These are phyloP conservation scores for Candida albicans DNA, from an alignment of 1,139 yeast genomes.

Conservation along the genomic window DNA sequence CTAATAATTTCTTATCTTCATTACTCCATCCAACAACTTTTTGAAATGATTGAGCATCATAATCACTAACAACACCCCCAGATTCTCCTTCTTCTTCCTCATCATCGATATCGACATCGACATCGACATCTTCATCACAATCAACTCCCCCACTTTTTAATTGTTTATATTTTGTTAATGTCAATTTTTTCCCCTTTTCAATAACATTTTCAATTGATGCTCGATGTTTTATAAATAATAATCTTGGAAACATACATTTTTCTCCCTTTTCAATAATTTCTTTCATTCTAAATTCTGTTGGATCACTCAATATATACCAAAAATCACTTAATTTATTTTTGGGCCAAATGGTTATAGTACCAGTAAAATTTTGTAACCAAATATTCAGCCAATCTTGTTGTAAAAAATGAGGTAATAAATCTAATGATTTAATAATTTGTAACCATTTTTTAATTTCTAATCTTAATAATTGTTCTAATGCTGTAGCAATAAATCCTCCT, in stretches of 20 bases:
- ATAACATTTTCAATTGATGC: constrained; percentile 64
- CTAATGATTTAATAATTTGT: constrained; percentile 62
- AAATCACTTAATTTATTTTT: constrained; percentile 59
- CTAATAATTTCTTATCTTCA: constrained; percentile 2
- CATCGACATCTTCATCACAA: constrained; percentile 16
- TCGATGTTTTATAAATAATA: constrained; percentile 64
- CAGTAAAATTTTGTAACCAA: constrained; percentile 73
- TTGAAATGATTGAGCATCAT: constrained; percentile 11
- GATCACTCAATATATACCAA: constrained; percentile 67
- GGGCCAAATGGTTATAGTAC: constrained; percentile 79
- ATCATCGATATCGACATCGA: constrained; percentile 13
- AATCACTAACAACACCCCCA: too few relatives aligned
- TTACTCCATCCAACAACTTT: constrained; percentile 6
- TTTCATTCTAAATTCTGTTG: constrained; percentile 55
- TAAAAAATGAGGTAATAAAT: constrained; percentile 64
- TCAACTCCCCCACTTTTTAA: constrained; percentile 13
- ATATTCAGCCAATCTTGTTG: constrained; percentile 83
- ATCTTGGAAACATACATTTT: constrained; percentile 62
- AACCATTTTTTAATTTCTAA: constrained; percentile 77
- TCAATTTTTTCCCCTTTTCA: constrained; percentile 43
- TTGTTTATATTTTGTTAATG: constrained; percentile 7
- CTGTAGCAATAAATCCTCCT: constrained; percentile 78
- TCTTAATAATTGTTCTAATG: constrained; percentile 67
- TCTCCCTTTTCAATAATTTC: constrained; percentile 65
- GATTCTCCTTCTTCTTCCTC: constrained; percentile 9